Conservation (phyloP, 2,329 filamentous ascomycete species). For the Ophiobolus disseminans region DNA sequence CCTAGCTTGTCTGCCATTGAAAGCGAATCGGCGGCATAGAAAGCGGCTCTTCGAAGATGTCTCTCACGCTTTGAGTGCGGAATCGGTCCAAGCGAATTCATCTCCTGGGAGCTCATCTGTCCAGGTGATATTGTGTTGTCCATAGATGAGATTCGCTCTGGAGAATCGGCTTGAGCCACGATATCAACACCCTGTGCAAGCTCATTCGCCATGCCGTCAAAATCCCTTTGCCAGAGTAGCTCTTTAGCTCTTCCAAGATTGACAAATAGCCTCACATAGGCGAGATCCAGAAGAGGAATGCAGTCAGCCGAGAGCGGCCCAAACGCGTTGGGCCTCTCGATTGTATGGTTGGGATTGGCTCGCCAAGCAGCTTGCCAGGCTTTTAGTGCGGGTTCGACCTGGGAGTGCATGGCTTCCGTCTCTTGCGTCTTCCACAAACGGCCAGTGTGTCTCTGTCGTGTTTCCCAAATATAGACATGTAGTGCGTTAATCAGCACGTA, state of each 20-base stretch:
- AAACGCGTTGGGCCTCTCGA: slow-evolving; percentile 84
- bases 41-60: slow-evolving; percentile 91
- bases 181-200: slow-evolving; percentile 79
- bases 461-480: slow-evolving; percentile 99
- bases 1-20: slow-evolving; percentile 87
- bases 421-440: slow-evolving; percentile 90
- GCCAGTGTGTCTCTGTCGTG: slow-evolving; percentile 85
- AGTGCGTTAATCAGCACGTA: slow-evolving; percentile 90
- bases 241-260: slow-evolving; percentile 93
- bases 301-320: slow-evolving; percentile 88
- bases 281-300: slow-evolving; percentile 87
- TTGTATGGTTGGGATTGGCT: slow-evolving; percentile 81
- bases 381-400: slow-evolving; percentile 90
- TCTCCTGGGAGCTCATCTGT: slow-evolving; percentile 32
- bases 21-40: slow-evolving; percentile 91
- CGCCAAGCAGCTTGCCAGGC: slow-evolving; percentile 96
- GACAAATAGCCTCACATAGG: slow-evolving; percentile 90
- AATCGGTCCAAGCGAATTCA: slow-evolving; percentile 40
- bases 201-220: slow-evolving; percentile 89
- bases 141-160: slow-evolving; percentile 49
- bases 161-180: slow-evolving; percentile 73
- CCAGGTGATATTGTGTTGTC: slow-evolving; percentile 38
- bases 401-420: slow-evolving; percentile 93
- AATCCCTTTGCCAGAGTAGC: slow-evolving; percentile 92
- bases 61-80: slow-evolving; percentile 77